A percentile compares a stretch with the other conserved stretches of the same genome.
phyloP scores from a whole-genome alignment of 768 basidiomycete species.

The Boletus coccyginus region DNA sequence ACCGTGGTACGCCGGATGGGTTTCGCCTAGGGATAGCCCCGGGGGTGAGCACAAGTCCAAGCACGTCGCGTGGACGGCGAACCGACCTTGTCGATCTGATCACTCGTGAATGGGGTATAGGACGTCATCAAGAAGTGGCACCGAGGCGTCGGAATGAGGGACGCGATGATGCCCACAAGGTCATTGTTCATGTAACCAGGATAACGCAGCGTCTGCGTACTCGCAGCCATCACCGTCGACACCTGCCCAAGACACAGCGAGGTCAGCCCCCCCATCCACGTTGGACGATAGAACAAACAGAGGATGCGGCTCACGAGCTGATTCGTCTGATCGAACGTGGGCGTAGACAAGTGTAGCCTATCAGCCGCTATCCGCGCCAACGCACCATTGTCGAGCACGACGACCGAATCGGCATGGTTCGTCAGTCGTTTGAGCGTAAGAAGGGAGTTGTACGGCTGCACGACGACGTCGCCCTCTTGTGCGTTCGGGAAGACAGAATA shows the following conservation, averaged over 20 bases:
- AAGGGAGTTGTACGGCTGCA: slow-evolving; percentile 97
- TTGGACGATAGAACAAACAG: not conserved
- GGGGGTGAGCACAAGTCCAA: not conserved
- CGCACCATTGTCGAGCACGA: slow-evolving; percentile 96
- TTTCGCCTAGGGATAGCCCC: slow-evolving; percentile 64
- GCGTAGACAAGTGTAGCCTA: slow-evolving; percentile 82
- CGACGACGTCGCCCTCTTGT: slow-evolving; percentile 93
- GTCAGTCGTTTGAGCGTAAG: slow-evolving; percentile 90
- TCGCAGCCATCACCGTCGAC: slow-evolving; percentile 96
- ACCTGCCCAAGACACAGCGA: slow-evolving; percentile 48
- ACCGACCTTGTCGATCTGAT: slow-evolving; percentile 90
- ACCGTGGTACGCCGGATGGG: slow-evolving; percentile 95
- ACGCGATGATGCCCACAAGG: slow-evolving; percentile 94
- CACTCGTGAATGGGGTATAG: slow-evolving; percentile 97
- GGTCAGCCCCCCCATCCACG: not conserved
- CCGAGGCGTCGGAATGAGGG: slow-evolving; percentile 93
- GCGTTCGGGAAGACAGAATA: slow-evolving; percentile 98
- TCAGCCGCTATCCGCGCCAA: slow-evolving; percentile 91
- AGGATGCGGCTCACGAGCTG: slow-evolving; percentile 59
- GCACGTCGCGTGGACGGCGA: not conserved
- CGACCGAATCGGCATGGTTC: slow-evolving; percentile 95
- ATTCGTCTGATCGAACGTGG: slow-evolving; percentile 89
- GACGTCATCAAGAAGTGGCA: slow-evolving; percentile 99
- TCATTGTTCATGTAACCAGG: slow-evolving; percentile 99
- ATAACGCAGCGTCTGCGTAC: slow-evolving; percentile 94